Base-by-base conservation (phyloP, 306 rosid species). In the Pterocarpus santalinus region DNA sequence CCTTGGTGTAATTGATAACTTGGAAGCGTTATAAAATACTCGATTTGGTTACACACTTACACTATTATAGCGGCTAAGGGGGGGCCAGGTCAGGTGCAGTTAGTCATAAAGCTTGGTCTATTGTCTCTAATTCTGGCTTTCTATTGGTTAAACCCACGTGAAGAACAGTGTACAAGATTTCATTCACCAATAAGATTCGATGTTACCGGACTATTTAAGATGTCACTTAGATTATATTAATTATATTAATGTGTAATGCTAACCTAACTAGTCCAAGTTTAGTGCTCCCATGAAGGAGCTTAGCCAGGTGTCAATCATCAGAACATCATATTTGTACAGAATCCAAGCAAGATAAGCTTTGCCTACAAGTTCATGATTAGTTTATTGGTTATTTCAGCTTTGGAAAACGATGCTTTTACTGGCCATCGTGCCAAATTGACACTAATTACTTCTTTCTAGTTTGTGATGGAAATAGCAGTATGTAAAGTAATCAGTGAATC, bases 231-330 rank as follows among this genome's bases (percentile, higher is more conserved):
- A 77, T 73, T 10, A 43, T 4, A 43, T 6, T 43, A 43, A 22
- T 22, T 75, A 41, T 82, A 85, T 51, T 75, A 69, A 60, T 44
- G 34, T 39, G 5, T 58, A 71, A 72, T 56, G 73, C 46, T 61
- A 58, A 65, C 72, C 80, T 74, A 57, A 66, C 28, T 61, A 65
- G 58, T 51, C 11, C 58, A 41, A 33, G 4, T 65, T 73, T 12
- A 46, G 75, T 72, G 80, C 72, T 72, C 61, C 38, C 35, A 49
- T 52, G 56, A 34, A 63, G 49, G 62, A 70, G 61, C 28, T 69
- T 49, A 61, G 90, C 85, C 97, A 92, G 89, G 91, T 92, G 97
- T 90, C 97, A 87, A 92, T 92, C 75, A 88, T 88, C 90, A 87
- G 84, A 72, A 79, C 80, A 87, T 91, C 80, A 91, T 90, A 76